A percentile compares a stretch with the other conserved stretches of the same genome.
Conservation (phyloP, 1,139 yeast genomes). For the Yamadazyma kanchanaburiensis region DNA sequence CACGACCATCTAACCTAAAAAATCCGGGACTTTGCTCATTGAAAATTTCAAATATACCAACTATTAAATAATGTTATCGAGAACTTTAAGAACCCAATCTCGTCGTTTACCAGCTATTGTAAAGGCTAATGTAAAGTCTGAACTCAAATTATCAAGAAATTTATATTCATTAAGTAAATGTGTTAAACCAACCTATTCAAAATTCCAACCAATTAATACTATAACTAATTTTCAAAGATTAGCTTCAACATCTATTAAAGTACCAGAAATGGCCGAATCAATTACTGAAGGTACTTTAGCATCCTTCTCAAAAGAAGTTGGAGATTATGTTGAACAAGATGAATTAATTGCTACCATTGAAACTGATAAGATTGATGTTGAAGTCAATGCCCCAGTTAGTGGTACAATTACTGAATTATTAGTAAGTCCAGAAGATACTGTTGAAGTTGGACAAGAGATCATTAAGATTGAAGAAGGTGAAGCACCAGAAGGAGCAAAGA, state of each 20-base stretch:
- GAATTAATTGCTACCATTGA: conserved; percentile 96
- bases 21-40: conserved; percentile 1
- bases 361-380: conserved; percentile 97
- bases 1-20: conserved; percentile 3
- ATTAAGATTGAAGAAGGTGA: conserved; percentile 89
- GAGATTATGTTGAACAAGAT: conserved; percentile 84
- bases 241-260: conserved; percentile 64
- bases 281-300: conserved; percentile 95
- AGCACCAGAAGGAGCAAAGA: conserved; percentile 59
- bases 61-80: conserved; percentile 18
- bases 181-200: conserved; percentile 1
- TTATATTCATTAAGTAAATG: conserved; percentile 8
- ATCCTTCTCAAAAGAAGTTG: conserved; percentile 75
- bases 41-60: not conserved
- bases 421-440: conserved; percentile 87
- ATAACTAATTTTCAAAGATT: conserved; percentile 28
- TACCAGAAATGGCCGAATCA: conserved; percentile 99
- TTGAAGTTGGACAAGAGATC: conserved; percentile 92
- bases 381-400: conserved; percentile 89
- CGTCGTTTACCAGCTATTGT: conserved; percentile 16
- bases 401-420: conserved; percentile 87
- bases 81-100: conserved; percentile 17
- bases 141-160: conserved; percentile 12
- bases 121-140: conserved; percentile 11
- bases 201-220: conserved; percentile 3